Evolutionary conservation across 768 basidiomycete species (phyloP), one percentile per base, ranked within the genome.

Genomic region (Collybia sp.): DNA sequence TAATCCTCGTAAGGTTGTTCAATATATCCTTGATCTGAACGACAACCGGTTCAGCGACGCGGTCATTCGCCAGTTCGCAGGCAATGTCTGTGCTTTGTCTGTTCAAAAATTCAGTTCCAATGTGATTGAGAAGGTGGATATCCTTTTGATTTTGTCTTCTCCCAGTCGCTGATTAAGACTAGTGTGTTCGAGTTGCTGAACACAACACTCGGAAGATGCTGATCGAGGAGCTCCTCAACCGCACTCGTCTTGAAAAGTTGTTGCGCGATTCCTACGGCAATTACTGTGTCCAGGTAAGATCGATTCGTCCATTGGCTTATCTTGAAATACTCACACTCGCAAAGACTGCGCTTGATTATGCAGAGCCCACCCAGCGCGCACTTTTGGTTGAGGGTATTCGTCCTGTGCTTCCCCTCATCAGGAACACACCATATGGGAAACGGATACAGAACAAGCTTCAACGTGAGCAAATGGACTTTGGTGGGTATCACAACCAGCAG

Each of bases 81-180:
- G 96, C 57, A 98, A 99, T 59, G 91, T 98, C 49, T 98, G 94
- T 64, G 93, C 93, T 5, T 72, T 99, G 44, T 98, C 94, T 5
- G 95, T 97, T 12, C 96, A 99, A 66, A 99, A 99, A 70, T 99
- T 99, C 70, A 95, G 93, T 52, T 97, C 95, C 50, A 99, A 99
- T 64, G 96, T 99, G 49, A 94, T 96, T 51, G 94, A 96, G 70
- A 96, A 96, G 78, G 88, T 87, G 33, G 9, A 67, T 50, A n/a
- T n/a, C n/a, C 15, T 38, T 37, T 32, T 20, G 43, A 39, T 36
- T 39, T 46, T 10, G 19, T 30, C 40, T 6, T 47, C 33, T 11
- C 46, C 20, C 17, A n/a, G 39, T 5, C 43, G 40, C 25, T 49
- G 12, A 42, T 31, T n/a, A 18, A 46, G 35, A 50, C 17, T 38